Evolutionary conservation across 1,284 basidiomycete genomes (phyloP).

Genomic region (Sanghuangporus baumii): DNA sequence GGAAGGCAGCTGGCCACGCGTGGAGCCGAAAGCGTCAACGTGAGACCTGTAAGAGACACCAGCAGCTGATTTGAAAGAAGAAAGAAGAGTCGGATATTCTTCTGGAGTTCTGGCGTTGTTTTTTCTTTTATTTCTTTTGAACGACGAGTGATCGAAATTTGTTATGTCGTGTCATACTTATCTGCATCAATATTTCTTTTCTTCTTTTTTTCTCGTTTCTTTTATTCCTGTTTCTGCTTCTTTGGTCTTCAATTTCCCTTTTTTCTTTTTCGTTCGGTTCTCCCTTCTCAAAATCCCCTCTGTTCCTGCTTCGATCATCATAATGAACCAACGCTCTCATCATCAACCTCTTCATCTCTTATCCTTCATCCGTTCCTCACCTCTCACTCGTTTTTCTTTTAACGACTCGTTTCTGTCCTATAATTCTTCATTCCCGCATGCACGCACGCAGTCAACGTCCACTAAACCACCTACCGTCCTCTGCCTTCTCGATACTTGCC

Average conservation of each 20-base stretch:
- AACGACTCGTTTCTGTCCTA: not conserved
- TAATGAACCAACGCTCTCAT: not conserved
- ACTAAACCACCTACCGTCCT: not conserved
- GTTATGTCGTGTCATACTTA: not conserved
- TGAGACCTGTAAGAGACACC: not conserved
- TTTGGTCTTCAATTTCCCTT: not conserved
- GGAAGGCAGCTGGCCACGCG: constrained; percentile 67
- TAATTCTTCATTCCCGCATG: not conserved
- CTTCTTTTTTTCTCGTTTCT: not conserved
- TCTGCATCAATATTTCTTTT: constrained; percentile 5
- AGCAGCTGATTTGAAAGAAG: not conserved
- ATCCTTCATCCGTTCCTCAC: not conserved
- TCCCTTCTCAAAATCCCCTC: not conserved
- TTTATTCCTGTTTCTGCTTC: not conserved
- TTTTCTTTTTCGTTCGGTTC: not conserved
- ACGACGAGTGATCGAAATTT: not conserved
- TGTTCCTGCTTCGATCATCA: not conserved
- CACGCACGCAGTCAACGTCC: not conserved
- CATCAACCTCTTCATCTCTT: not conserved
- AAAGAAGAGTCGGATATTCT: not conserved
- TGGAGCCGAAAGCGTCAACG: constrained; percentile 18
- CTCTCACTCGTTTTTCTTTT: not conserved
- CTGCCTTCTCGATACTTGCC: not conserved
- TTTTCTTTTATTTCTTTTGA: too few relatives aligned
- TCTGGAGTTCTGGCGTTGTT: not conserved